phyloP scores from a whole-genome alignment of 2,329 filamentous ascomycete species.

The Diatrype stigma region DNA sequence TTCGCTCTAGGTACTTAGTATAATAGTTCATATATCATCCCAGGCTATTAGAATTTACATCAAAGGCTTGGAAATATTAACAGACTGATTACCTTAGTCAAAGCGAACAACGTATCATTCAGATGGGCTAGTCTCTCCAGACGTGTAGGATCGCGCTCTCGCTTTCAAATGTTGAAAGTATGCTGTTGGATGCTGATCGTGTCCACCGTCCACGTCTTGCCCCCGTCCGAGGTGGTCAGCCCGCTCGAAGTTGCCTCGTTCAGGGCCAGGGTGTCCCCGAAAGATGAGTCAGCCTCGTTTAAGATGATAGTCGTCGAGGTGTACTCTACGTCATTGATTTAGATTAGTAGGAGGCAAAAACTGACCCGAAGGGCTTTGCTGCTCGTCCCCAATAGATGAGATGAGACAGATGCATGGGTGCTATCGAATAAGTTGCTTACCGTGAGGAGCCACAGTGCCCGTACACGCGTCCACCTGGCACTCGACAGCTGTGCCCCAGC shows the following conservation, averaged over 20 bases:
- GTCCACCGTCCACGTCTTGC: conserved; percentile 24
- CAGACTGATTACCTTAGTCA: too few species aligned
- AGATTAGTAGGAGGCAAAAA: too few species aligned
- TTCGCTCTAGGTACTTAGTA: too few species aligned
- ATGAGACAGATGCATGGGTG: too few species aligned
- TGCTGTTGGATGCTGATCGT: conserved; percentile 26
- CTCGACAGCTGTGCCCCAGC: conserved; percentile 29
- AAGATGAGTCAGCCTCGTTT: conserved; percentile 21
- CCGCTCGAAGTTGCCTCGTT: conserved; percentile 22
- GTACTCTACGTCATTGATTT: conserved; percentile 18
- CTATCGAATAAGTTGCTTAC: conserved; percentile 15
- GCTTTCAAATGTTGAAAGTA: conserved; percentile 12
- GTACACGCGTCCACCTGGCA: conserved; percentile 26
- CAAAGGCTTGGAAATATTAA: too few species aligned
- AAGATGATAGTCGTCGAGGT: conserved; percentile 25
- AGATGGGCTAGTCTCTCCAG: too few species aligned
- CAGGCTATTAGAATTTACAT: too few species aligned
- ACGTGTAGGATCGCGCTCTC: too few species aligned
- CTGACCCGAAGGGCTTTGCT: too few species aligned
- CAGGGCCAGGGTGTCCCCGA: conserved; percentile 22
- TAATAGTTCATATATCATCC: too few species aligned
- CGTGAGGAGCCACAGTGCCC: conserved; percentile 22
- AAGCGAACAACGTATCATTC: too few species aligned
- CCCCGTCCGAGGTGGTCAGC: conserved; percentile 20
- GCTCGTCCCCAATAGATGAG: too few species aligned